Percentiles rank a stretch among this genome's conserved stretches.
These are phyloP conservation scores for Geotrichum cucujoidarum DNA, from an alignment of 1,139 yeast genomes.

Conservation along the genomic window DNA sequence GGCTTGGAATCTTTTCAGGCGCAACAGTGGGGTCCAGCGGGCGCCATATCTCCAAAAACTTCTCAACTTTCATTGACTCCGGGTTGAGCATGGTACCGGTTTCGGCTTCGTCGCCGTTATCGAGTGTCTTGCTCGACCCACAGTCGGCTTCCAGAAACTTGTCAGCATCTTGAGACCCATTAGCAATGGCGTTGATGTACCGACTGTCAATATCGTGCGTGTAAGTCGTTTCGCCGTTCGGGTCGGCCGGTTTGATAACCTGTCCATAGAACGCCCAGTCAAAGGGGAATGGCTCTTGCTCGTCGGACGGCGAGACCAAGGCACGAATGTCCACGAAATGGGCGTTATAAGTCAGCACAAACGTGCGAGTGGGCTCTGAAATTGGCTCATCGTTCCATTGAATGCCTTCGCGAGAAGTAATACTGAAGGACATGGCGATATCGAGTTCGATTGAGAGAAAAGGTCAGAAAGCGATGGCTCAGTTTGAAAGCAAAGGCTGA, in stretches of 20 bases:
- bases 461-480: background rate
- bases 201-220: conserved; percentile 45
- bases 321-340: conserved; percentile 46
- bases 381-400: conserved; percentile 50
- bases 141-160: conserved; percentile 39
- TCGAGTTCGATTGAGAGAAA: background rate
- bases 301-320: conserved; percentile 20
- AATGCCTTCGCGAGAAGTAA: conserved; percentile 47
- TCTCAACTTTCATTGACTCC: conserved; percentile 42
- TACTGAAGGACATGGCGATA: conserved; percentile 21
- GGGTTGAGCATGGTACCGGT: conserved; percentile 52
- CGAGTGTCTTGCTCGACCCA: conserved; percentile 44
- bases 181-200: conserved; percentile 21
- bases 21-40: conserved; percentile 44
- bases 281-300: conserved; percentile 29
- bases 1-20: conserved; percentile 35
- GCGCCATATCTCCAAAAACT: conserved; percentile 57
- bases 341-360: conserved; percentile 46
- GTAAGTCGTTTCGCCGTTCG: conserved; percentile 31
- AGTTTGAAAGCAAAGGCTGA: background rate
- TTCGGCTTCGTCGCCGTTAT: conserved; percentile 46
- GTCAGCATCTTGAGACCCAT: conserved; percentile 16
- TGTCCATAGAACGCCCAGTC: conserved; percentile 47
- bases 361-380: conserved; percentile 47
- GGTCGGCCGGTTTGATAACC: conserved; percentile 34